Evolutionary conservation across 1,139 yeast genomes (phyloP), one percentile per base, ranked within the genome.

Genomic region (Yamadazyma triangularis): DNA sequence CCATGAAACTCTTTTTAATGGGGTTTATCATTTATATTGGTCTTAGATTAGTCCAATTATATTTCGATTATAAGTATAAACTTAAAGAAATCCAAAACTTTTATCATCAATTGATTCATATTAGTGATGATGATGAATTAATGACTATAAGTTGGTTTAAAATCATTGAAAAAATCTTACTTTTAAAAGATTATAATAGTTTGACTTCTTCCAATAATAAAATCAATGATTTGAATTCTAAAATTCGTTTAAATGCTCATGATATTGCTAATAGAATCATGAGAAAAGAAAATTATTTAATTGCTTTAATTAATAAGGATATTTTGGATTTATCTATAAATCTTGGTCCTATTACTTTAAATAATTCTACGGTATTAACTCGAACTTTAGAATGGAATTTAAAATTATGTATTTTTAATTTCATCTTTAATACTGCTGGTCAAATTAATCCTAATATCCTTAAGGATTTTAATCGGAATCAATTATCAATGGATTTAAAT

Each of bases 121-220:
- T 89, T 14, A 58, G 77, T 3, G 91, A 85, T 46, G 80, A 79
- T 36, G 55, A 59, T 36, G 98, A 91, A 47, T 64, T 91, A 41
- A 94, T 86, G 65, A 89, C 97, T 0, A 85, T 93, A 11, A 80
- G 95, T 13, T 91, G 98, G 98, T 85, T 82, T 36, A 76, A 80
- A 14, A 81, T 91, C 0, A 93, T 88, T n/a, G 79, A 78, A 37
- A 73, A 87, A 28, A 60, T 93, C 13, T 77, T 86, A 75, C 59
- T 70, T 8, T 59, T 91, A 31, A 77, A 85, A 44, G 91, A 87
- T 45, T 85, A 82, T 45, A 91, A 91, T 56, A 86, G 93, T 12
- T 58, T 77, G 13, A 77, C 86, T 0, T 32, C 20, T 19, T 31
- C 34, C 14, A 31, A 29, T 5, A 64, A 64, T 35, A 66, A 60